These are phyloP conservation scores for Arctostaphylos glauca DNA, from an alignment of 148 eudicot genomes.

Conservation along the genomic window DNA sequence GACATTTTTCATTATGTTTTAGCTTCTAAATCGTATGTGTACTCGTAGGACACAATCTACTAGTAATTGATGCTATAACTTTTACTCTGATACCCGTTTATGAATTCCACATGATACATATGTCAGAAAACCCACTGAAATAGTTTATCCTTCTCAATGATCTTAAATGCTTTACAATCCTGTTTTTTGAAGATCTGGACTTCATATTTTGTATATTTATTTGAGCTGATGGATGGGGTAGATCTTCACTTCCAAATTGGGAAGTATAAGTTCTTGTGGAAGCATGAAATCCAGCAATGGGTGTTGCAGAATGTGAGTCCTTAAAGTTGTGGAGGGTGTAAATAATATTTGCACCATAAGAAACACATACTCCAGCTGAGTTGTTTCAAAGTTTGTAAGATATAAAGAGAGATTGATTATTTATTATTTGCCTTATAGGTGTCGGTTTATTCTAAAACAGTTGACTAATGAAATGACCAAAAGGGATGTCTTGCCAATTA, in stretches of 20 bases:
- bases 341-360: neutral
- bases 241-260: neutral
- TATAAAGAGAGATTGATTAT: neutral
- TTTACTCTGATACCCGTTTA: neutral
- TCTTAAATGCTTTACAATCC: neutral
- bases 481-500: neutral
- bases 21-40: neutral
- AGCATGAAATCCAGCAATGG: neutral
- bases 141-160: neutral
- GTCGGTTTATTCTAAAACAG: neutral
- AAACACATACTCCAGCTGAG: neutral
- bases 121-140: neutral
- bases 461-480: neutral
- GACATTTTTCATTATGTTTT: neutral
- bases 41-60: neutral
- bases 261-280: neutral
- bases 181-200: neutral
- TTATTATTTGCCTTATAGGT: neutral
- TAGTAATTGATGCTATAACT: neutral
- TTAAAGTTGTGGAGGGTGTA: neutral
- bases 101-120: neutral
- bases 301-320: neutral
- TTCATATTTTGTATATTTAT: neutral
- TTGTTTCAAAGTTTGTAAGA: neutral
- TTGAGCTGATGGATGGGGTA: neutral